phyloP scores from a whole-genome alignment of 495 filamentous ascomycete species.

The Glutinoglossum americanum region DNA sequence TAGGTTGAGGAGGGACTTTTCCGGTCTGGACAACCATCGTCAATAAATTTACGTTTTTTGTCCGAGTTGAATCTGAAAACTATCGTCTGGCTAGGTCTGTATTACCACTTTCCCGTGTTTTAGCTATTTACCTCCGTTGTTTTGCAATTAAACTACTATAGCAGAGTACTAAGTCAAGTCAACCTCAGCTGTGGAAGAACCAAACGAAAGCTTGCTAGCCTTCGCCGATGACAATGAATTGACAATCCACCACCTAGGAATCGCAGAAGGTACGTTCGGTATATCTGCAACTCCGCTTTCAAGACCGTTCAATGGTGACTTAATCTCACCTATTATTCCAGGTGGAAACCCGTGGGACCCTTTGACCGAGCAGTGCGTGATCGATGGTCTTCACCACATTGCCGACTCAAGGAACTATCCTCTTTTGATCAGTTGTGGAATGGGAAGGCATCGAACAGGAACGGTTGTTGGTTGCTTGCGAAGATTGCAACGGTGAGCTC shows the following conservation, averaged over 20 bases:
- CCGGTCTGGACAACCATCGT: slow-evolving; percentile 13
- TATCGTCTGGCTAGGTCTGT: slow-evolving; percentile 13
- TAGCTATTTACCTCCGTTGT: too few species aligned
- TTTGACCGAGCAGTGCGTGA: slow-evolving; percentile 11
- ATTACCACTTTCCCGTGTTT: slow-evolving; percentile 3
- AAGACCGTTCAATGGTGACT: not conserved
- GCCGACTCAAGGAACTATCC: slow-evolving; percentile 12
- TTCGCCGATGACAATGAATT: slow-evolving; percentile 13
- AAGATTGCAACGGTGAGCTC: slow-evolving; percentile 8
- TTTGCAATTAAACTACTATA: too few species aligned
- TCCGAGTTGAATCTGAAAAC: slow-evolving; percentile 12
- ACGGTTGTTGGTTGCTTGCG: slow-evolving; percentile 14
- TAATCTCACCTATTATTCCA: not conserved
- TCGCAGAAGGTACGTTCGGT: slow-evolving; percentile 7
- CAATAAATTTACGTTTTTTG: slow-evolving; percentile 13
- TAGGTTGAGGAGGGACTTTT: slow-evolving; percentile 13
- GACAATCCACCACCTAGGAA: slow-evolving; percentile 12
- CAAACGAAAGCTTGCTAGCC: slow-evolving; percentile 10
- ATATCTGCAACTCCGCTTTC: not conserved
- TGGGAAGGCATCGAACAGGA: slow-evolving; percentile 12
- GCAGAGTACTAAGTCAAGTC: not conserved
- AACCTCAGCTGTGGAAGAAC: slow-evolving; percentile 14
- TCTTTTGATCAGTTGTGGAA: slow-evolving; percentile 12
- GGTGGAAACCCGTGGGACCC: slow-evolving; percentile 12
- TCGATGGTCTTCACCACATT: slow-evolving; percentile 12